Percentiles rank a stretch among this genome's conserved stretches.
Conservation (phyloP, 345 rosid genomes). For the Lepidium sativum region DNA sequence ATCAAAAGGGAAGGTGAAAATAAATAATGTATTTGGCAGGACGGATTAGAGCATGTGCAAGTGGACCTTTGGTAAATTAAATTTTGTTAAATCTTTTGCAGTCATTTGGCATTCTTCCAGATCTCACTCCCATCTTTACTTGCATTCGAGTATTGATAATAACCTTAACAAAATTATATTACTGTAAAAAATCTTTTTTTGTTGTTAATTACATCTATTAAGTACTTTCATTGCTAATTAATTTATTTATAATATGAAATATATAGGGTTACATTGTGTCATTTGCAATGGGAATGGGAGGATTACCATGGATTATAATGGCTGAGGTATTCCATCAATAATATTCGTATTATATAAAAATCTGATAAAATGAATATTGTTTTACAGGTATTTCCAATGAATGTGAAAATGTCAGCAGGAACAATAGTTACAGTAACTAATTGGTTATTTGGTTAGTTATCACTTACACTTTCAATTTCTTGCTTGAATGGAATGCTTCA, state of each 20-base stretch:
- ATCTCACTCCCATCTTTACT: constrained; percentile 22
- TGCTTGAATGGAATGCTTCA: constrained; percentile 43
- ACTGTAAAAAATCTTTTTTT: too few relatives aligned
- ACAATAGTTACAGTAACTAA: constrained; percentile 36
- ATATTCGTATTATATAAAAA: too few relatives aligned
- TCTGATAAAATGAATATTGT: background rate
- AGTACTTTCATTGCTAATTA: background rate
- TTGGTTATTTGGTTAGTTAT: constrained; percentile 37
- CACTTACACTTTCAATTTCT: constrained; percentile 39
- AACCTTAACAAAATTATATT: background rate
- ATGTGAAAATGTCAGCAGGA: constrained; percentile 47
- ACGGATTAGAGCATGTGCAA: too few relatives aligned
- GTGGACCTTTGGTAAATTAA: too few relatives aligned
- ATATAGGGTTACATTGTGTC: constrained; percentile 31
- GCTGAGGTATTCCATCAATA: constrained; percentile 68
- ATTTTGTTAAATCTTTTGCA: background rate
- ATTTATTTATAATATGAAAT: background rate
- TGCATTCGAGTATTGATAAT: constrained; percentile 26
- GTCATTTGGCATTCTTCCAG: constrained; percentile 24
- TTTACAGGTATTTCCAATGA: constrained; percentile 44
- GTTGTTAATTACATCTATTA: too few relatives aligned
- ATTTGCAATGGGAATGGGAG: constrained; percentile 41
- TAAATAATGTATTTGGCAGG: too few relatives aligned
- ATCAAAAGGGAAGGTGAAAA: too few relatives aligned
- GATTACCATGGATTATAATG: constrained; percentile 49